phyloP scores from a whole-genome alignment of 1,284 basidiomycete genomes.

The Cutaneotrichosporon sp. region DNA sequence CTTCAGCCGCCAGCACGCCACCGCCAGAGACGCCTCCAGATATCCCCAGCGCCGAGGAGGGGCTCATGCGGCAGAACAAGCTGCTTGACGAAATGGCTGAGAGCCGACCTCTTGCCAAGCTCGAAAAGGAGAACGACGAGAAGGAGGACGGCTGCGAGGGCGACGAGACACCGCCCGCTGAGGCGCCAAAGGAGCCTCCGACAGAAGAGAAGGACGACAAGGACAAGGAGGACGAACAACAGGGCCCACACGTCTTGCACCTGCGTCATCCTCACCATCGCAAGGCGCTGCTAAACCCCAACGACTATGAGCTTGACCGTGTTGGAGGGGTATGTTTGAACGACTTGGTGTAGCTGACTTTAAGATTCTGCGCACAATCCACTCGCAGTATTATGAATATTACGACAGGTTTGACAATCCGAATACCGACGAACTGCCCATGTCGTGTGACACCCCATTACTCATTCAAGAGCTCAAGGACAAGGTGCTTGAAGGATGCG shows the following conservation, averaged over 20 bases:
- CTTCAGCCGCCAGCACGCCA: conserved; percentile 9
- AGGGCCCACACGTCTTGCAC: neutral
- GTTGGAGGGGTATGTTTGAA: conserved; percentile 63
- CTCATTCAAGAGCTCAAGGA: conserved; percentile 71
- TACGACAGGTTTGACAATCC: conserved; percentile 18
- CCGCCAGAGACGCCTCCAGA: conserved; percentile 17
- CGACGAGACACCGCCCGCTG: conserved; percentile 10
- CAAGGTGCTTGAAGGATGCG: conserved; percentile 66
- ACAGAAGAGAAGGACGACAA: neutral
- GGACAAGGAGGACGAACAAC: neutral
- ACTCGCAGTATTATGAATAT: conserved; percentile 64
- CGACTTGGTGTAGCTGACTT: neutral
- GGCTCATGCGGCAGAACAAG: conserved; percentile 51
- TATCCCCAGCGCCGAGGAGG: conserved; percentile 24
- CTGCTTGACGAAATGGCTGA: conserved; percentile 78
- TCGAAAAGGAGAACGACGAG: conserved; percentile 67
- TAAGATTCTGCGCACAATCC: conserved; percentile 73
- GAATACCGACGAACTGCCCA: conserved; percentile 10
- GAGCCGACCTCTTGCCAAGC: conserved; percentile 78
- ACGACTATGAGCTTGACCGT: conserved; percentile 78
- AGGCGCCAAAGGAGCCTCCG: neutral
- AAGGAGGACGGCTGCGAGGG: conserved; percentile 4
- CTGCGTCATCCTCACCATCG: conserved; percentile 15
- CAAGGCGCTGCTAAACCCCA: conserved; percentile 68
- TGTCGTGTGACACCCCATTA: conserved; percentile 19